Evolutionary conservation across 306 rosid species (phyloP).

Genomic region (Senna tora): DNA sequence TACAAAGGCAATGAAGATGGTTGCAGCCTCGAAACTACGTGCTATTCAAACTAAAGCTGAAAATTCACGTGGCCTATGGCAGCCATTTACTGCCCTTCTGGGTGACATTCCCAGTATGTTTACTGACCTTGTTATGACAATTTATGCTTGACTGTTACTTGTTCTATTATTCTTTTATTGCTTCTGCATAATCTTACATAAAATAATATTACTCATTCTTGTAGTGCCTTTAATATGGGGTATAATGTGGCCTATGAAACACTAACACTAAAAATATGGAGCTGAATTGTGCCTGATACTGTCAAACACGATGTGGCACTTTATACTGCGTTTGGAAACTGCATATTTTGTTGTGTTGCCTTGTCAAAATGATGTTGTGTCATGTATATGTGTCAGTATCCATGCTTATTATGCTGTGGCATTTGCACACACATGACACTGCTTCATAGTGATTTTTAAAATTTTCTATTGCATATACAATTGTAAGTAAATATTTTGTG

Average conservation of each 20-base stretch:
- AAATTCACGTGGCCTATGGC: conserved; percentile 97
- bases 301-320: not conserved
- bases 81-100: conserved; percentile 94
- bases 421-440: not conserved
- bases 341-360: not conserved
- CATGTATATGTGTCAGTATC: not conserved
- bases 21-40: conserved; percentile 95
- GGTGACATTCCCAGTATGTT: conserved; percentile 85
- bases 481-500: not conserved
- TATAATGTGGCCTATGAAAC: not conserved
- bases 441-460: conserved; percentile 18
- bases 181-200: not conserved
- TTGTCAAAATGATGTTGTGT: not conserved
- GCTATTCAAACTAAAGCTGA: conserved; percentile 87
- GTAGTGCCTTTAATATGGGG: not conserved
- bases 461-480: conserved; percentile 1
- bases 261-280: not conserved
- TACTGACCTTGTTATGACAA: not conserved
- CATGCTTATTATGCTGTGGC: not conserved
- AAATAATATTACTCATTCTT: not conserved
- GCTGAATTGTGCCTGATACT: not conserved
- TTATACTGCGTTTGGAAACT: not conserved
- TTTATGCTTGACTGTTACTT: not conserved
- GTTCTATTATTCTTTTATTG: not conserved
- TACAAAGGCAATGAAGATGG: conserved; percentile 99